Evolutionary conservation across 2,329 filamentous ascomycete species (phyloP), one percentile per base, ranked within the genome.

Genomic region (Coniochaeta pulveracea): DNA sequence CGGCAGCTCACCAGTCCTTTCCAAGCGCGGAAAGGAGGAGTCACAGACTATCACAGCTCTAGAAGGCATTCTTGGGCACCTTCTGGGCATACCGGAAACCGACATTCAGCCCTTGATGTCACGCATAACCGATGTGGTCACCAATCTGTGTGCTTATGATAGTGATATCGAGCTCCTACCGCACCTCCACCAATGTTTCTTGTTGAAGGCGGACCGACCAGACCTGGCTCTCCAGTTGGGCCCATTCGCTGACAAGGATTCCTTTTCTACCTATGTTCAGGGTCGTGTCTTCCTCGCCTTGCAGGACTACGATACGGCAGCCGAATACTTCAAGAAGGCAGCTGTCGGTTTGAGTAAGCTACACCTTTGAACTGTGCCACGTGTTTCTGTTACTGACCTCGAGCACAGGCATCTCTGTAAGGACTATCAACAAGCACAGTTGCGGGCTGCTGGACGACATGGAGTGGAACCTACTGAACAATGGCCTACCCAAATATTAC

Each of bases 401-500:
- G n/a, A 12, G 25, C 15, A 16, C 36, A 72, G 66, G 66, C 40
- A 55, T 63, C 8, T 50, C 60, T 17, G 58, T 63, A 36, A 55
- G 61, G n/a, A 52, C 64, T 27, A 48, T 58, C 3, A 63, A 70
- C 31, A 61, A 65, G 12, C 70, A 75, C 41, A 78, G 72, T 45
- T 64, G 68, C 26, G 74, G 76, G 7, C 69, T 94, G 10, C 66
- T 96, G 15, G 77, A 82, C 34, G 75, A 85, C 16, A 75, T 79
- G 3, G 85, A 94, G 43, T 80, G 78, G 65, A 71, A 68, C 21
- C 56, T 74, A 5, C 55, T 80, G 16, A 72, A 86, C 49, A 73
- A 74, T 36, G 91, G 89, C 2, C 66, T 88, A 25, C 72, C 85
- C 5, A 77, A 73, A 41, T 98, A 95, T 58, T 93, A 93, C 54